Conservation (phyloP, 768 basidiomycete genomes). For the Rhizopogon vinicolor region DNA sequence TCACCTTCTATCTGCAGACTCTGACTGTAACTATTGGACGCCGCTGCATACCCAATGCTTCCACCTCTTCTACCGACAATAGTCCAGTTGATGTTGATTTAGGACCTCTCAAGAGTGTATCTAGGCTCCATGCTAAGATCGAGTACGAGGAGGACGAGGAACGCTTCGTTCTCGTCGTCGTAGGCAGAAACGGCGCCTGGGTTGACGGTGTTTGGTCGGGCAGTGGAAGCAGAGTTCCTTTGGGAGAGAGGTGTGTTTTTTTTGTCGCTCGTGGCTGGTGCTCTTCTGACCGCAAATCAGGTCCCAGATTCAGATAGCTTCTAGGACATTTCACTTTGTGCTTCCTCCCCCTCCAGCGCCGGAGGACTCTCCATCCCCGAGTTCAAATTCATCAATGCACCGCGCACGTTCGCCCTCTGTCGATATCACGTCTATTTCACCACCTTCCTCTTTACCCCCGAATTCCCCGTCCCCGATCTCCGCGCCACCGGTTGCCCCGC, state of each 20-base stretch:
- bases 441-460: constrained; percentile 77
- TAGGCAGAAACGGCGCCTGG: constrained; percentile 98
- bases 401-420: constrained; percentile 75
- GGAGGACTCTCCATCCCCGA: constrained; percentile 78
- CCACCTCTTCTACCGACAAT: constrained; percentile 48
- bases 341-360: constrained; percentile 83
- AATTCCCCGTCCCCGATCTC: constrained; percentile 63
- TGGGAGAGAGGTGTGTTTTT: constrained; percentile 69
- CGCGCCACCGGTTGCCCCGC: constrained; percentile 36
- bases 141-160: constrained; percentile 90
- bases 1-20: constrained; percentile 97
- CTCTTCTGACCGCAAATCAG: constrained; percentile 35
- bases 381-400: constrained; percentile 66
- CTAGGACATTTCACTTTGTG: constrained; percentile 94
- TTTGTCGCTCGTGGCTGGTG: not conserved
- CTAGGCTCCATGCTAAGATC: constrained; percentile 93
- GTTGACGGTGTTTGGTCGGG: constrained; percentile 96
- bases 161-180: constrained; percentile 83
- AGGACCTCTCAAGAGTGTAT: constrained; percentile 94
- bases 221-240: constrained; percentile 79
- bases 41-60: constrained; percentile 61
- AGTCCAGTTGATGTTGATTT: constrained; percentile 82
- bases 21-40: constrained; percentile 93
- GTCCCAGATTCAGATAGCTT: constrained; percentile 95
- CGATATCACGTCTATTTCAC: constrained; percentile 77